Conservation (phyloP, 495 filamentous ascomycete species). For the Neurospora sp. region DNA sequence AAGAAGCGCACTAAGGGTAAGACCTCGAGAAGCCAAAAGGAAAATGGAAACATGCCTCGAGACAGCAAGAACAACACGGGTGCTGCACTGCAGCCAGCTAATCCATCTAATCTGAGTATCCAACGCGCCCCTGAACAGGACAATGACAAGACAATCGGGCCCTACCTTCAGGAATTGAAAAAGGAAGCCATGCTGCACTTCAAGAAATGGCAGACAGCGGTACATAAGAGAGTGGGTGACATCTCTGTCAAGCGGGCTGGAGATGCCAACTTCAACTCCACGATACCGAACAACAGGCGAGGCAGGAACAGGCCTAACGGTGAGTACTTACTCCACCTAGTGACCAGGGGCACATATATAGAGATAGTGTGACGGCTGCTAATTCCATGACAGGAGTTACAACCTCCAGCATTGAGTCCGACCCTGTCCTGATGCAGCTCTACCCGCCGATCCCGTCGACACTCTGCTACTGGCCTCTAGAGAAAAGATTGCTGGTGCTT, state of each 20-base stretch:
- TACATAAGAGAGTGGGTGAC: constrained; percentile 31
- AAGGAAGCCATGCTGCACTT: constrained; percentile 33
- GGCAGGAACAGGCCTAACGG: constrained; percentile 6
- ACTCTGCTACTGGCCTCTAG: constrained; percentile 29
- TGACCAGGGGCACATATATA: not conserved
- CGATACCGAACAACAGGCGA: constrained; percentile 3
- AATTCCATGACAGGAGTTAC: constrained; percentile 17
- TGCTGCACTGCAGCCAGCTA: not conserved
- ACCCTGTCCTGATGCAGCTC: constrained; percentile 27
- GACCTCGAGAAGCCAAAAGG: constrained; percentile 6
- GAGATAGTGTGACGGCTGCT: not conserved
- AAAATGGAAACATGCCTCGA: constrained; percentile 16
- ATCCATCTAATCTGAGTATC: not conserved
- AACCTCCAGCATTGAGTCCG: constrained; percentile 22
- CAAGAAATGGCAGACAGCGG: constrained; percentile 32
- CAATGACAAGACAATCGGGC: constrained; percentile 9
- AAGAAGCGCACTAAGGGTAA: not conserved
- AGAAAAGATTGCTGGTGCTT: constrained; percentile 39
- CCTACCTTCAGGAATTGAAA: constrained; percentile 33
- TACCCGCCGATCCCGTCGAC: constrained; percentile 37
- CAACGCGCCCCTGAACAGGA: constrained; percentile 7
- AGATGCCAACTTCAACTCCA: constrained; percentile 8
- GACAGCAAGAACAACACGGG: constrained; percentile 1
- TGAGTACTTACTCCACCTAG: not conserved
- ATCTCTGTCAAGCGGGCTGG: constrained; percentile 24